A percentile compares a stretch with the other conserved stretches of the same genome.
Conservation (phyloP, 768 basidiomycete genomes). For the Pleurotus cornucopiae region DNA sequence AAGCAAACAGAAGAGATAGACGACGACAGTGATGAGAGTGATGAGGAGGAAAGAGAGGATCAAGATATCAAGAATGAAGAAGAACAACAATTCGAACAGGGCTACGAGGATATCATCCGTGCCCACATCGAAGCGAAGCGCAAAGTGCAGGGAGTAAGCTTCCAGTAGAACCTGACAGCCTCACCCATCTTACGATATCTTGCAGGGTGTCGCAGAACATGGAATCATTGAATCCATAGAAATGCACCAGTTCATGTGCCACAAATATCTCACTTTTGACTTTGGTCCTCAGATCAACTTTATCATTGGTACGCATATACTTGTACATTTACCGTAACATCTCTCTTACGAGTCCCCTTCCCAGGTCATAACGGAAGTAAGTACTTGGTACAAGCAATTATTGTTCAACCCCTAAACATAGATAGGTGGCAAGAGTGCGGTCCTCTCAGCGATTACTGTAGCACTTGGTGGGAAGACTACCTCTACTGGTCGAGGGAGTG, state of each 20-base stretch:
- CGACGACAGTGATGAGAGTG: conserved; percentile 24
- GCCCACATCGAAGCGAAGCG: conserved; percentile 46
- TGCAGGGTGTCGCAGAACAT: conserved; percentile 74
- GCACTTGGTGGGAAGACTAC: conserved; percentile 91
- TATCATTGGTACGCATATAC: conserved; percentile 67
- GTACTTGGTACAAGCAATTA: conserved; percentile 24
- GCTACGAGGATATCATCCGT: conserved; percentile 53
- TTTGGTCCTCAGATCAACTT: conserved; percentile 97
- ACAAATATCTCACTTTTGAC: conserved; percentile 74
- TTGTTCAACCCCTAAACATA: not conserved
- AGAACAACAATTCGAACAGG: conserved; percentile 64
- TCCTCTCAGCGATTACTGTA: conserved; percentile 88
- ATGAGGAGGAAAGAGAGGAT: conserved; percentile 27
- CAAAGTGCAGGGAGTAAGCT: conserved; percentile 43
- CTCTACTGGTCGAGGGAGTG: conserved; percentile 85
- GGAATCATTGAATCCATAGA: conserved; percentile 87
- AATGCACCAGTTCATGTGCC: conserved; percentile 96
- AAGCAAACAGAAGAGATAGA: conserved; percentile 26
- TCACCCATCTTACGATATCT: conserved; percentile 5
- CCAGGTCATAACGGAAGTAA: conserved; percentile 89
- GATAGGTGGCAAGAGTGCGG: conserved; percentile 91
- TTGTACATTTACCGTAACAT: no score
- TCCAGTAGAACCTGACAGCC: not conserved
- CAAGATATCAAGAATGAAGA: conserved; percentile 40
- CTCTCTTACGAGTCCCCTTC: not conserved